Base-by-base conservation (phyloP, 345 rosid genomes). In the Reutealis trisperma region DNA sequence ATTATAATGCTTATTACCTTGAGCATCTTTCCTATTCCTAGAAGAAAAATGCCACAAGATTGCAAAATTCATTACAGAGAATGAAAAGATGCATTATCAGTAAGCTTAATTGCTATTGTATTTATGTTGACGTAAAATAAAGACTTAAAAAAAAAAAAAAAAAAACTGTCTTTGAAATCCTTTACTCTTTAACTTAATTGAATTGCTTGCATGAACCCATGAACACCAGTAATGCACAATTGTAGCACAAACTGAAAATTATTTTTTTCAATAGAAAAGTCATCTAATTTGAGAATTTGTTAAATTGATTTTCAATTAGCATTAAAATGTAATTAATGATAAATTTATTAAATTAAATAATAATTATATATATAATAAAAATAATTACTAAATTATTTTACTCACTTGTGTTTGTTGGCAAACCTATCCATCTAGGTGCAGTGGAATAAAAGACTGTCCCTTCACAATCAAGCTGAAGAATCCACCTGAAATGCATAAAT, bases 381-480 rank as follows among this genome's bases (percentile, higher is more conserved):
- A n/a, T n/a, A n/a, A n/a, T n/a, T n/a, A n/a, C n/a, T n/a, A n/a
- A n/a, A n/a, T n/a, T n/a, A n/a, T n/a, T n/a, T n/a, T 37, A 81
- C 88, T 83, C 76, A 87, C 99, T 69, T 77, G 74, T 77, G 62
- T 83, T 84, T 74, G 75, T 71, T 64, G 80, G 85, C 65, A 86
- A 85, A 80, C 81, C 78, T 78, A 92, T 85, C 97, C 98, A 96
- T 84, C 79, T 73, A 24, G 99, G 99, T 22, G 97, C 93, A n/a
- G 99, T 93, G 49, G 97, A 89, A 82, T 96, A 92, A 81, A 88
- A 89, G 66, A 96, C 78, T 49, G 90, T 89, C 77, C 99, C 98
- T 85, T 91, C 92, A 47, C 49, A 77, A 82, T 93, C 97, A 76
- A 96, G 97, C 86, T 96, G 99, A 79, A 96, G 93, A 58, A 84